Evolutionary conservation across 1,284 basidiomycete genomes (phyloP).

Genomic region (Trametes pubescens): DNA sequence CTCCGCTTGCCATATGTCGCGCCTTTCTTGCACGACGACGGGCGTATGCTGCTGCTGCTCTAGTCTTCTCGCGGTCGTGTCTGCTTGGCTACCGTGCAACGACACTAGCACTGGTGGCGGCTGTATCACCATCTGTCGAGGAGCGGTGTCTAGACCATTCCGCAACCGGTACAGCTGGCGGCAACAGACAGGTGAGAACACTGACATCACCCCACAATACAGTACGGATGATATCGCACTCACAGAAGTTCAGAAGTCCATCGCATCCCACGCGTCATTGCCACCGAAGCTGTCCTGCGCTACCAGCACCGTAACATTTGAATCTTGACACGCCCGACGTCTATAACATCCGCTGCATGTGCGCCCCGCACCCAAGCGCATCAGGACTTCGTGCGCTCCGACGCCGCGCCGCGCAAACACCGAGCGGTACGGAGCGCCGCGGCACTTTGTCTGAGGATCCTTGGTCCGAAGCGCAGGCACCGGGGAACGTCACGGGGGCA

Average conservation of each 20-base stretch:
- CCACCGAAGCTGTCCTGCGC: neutral
- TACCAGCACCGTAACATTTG: neutral
- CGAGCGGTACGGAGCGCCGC: neutral
- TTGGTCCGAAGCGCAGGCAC: neutral
- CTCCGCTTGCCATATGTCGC: neutral
- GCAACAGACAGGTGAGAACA: slow-evolving; percentile 1
- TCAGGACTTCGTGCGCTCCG: neutral
- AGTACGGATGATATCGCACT: neutral
- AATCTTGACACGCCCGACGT: neutral
- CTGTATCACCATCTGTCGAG: slow-evolving; percentile 1
- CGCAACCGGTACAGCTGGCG: neutral
- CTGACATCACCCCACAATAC: neutral
- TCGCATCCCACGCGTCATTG: neutral
- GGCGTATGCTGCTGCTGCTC: neutral
- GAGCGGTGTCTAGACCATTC: neutral
- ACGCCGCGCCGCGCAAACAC: slow-evolving; percentile 15
- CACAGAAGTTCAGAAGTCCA: neutral
- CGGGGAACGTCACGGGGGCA: neutral
- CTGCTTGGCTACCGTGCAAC: neutral
- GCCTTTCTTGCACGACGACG: neutral
- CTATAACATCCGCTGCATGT: neutral
- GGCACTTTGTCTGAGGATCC: slow-evolving; percentile 13
- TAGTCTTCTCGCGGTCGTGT: neutral
- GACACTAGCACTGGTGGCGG: neutral
- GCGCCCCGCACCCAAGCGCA: neutral